A percentile compares a stretch with the other conserved stretches of the same genome.
Evolutionary conservation across 208 protist species (phyloP).

Genomic region (Acanthamoeba polyphaga): DNA sequence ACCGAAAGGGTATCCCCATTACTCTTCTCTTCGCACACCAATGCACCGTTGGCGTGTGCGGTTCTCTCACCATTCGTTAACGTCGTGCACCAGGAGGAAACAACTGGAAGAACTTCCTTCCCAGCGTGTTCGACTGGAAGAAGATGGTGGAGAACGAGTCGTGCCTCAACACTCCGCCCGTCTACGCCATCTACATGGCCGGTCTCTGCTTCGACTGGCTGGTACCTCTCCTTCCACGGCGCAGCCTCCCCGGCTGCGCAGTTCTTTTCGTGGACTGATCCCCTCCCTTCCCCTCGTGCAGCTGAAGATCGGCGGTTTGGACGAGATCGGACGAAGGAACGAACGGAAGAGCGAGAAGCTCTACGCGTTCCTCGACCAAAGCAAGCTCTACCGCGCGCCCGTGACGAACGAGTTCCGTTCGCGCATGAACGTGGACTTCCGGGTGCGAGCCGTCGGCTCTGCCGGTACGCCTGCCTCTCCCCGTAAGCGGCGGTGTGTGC

Average conservation of each 20-base stretch:
- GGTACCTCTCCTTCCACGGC: background rate
- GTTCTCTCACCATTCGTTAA: background rate
- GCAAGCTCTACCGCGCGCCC: slow-evolving; percentile 84
- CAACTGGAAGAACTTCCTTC: slow-evolving; percentile 9
- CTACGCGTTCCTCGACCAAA: slow-evolving; percentile 88
- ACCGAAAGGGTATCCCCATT: background rate
- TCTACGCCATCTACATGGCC: slow-evolving; percentile 89
- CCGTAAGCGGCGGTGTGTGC: too few relatives aligned
- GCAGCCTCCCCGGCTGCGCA: background rate
- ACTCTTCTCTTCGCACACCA: background rate
- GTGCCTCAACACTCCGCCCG: slow-evolving; percentile 46
- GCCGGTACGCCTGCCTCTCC: too few relatives aligned
- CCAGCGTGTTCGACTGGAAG: slow-evolving; percentile 39
- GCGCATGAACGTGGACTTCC: slow-evolving; percentile 91
- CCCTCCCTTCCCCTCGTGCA: background rate
- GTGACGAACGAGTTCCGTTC: slow-evolving; percentile 85
- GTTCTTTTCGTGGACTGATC: background rate
- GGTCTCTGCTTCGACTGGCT: slow-evolving; percentile 91
- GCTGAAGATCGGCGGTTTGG: slow-evolving; percentile 79
- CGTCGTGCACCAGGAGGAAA: background rate
- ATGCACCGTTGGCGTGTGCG: background rate
- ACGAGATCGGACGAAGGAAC: slow-evolving; percentile 80
- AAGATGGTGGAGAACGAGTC: slow-evolving; percentile 12
- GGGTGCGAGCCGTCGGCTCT: slow-evolving; percentile 8
- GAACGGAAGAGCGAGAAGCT: slow-evolving; percentile 83